Evolutionary conservation across 139 green algal genomes (phyloP), one percentile per base, ranked within the genome.

Genomic region (Zygnema cylindricum): DNA sequence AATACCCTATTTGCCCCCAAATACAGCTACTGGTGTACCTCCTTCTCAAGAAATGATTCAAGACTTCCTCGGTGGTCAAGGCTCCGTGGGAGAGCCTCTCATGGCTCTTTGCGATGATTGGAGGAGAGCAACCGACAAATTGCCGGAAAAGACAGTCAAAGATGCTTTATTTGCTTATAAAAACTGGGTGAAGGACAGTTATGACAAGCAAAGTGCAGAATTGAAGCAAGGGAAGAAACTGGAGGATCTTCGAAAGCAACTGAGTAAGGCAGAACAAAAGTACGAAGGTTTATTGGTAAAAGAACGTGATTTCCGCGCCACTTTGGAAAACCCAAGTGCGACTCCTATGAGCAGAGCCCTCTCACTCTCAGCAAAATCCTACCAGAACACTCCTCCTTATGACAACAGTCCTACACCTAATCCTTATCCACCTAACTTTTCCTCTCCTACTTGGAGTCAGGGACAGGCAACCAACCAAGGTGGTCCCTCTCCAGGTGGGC

Each of bases 121-220:
- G 78, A 21, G n/a, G 78, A 2, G 78, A 33, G 69, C 78, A 57
- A 69, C 69, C 39, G 78, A 85, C 36, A 43, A 25, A 22, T 41
- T 85, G 78, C 78, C 78, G 30, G 78, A 85, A 41, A 69, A 57
- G 36, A 41, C 63, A 41, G 78, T 85, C 49, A 85, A 85, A 41
- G 78, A 85, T 69, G 78, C 78, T 2, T 38, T 85, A 38, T 41
- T 85, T 55, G 78, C 36, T 22, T 69, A 76, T 38, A 41, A 38
- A 2, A 22, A 25, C 33, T 85, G 78, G 78, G 36, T 85, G 36
- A 69, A 30, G 22, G 49, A 85, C 49, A 41, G 39, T 16, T 85
- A 85, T 32, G 78, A 55, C 22, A 39, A 39, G 36, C 78, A 85
- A 41, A 69, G 3, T 35, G 38, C n/a, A 36, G 78, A 85, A 57